Base-by-base conservation (phyloP, 768 basidiomycete genomes). In the Serendipita vermifera region DNA sequence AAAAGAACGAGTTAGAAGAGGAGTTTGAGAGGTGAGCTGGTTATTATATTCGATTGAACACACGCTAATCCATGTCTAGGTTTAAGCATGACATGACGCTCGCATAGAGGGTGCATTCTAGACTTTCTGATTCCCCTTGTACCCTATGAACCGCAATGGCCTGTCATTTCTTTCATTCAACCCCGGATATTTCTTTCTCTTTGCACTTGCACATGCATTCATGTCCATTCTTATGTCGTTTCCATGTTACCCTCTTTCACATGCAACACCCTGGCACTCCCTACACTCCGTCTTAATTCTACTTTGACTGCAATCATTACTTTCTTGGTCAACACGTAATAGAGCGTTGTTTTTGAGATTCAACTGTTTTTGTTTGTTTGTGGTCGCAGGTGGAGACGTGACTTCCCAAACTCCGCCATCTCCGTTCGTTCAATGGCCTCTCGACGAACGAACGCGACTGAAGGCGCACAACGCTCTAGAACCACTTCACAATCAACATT, bases 1-100 rank as follows among this genome's bases (percentile, higher is more conserved):
- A 87, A 24, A 79, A 84, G 64, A 85, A 88, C 38, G 88, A 90
- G 62, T 78, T 64, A 59, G 75, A 81, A 62, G 84, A 86, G 64
- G 77, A 80, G 58, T 81, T 88, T 57, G 81, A 81, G 64, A 78
- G 82, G 87, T 89, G 17, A n/a, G n/a, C n/a, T n/a, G n/a, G 27
- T 54, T 60, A n/a, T n/a, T n/a, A n/a, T n/a, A n/a, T n/a, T n/a
- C n/a, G n/a, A n/a, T n/a, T n/a, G n/a, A n/a, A n/a, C n/a, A n/a
- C n/a, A n/a, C n/a, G n/a, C n/a, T n/a, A n/a, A n/a, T n/a, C n/a
- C n/a, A n/a, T n/a, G n/a, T n/a, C n/a, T n/a, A n/a, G n/a, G n/a
- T n/a, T n/a, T n/a, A n/a, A n/a, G n/a, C n/a, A n/a, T n/a, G n/a
- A n/a, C n/a, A n/a, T n/a, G n/a, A n/a, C n/a, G n/a, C n/a, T n/a